A percentile compares a stretch with the other conserved stretches of the same genome.
These are phyloP conservation scores for Ascochyta rabiei DNA, from an alignment of 2,329 filamentous ascomycete genomes.

Conservation along the genomic window DNA sequence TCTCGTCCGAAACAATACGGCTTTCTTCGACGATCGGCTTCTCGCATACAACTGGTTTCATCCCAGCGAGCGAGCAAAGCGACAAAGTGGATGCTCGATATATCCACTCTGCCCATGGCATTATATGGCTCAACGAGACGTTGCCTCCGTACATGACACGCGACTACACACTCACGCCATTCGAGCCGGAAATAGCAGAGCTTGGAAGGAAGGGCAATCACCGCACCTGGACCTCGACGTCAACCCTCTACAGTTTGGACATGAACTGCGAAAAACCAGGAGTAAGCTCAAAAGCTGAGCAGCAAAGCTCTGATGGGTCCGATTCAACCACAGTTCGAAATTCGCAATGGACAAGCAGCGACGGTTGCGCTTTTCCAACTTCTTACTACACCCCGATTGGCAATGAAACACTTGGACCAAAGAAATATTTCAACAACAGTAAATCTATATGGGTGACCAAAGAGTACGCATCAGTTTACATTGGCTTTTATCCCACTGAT, in stretches of 20 bases:
- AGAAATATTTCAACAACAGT: background rate
- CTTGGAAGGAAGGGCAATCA: background rate
- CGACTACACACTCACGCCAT: background rate
- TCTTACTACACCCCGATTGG: background rate
- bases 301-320: background rate
- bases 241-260: background rate
- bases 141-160: background rate
- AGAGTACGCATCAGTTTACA: background rate
- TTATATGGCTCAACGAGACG: background rate
- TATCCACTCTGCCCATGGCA: background rate
- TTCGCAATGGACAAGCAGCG: background rate
- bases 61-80: background rate
- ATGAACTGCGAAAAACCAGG: background rate
- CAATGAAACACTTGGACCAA: background rate
- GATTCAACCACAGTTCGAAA: background rate
- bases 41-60: background rate
- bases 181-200: background rate
- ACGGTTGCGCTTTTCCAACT: background rate
- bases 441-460: background rate
- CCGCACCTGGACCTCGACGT: background rate
- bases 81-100: background rate
- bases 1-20: background rate
- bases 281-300: background rate
- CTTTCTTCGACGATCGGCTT: background rate
- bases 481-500: background rate